Base-by-base conservation (phyloP, 192 early-diverging fungal genomes). In the Geranomyces variabilis region DNA sequence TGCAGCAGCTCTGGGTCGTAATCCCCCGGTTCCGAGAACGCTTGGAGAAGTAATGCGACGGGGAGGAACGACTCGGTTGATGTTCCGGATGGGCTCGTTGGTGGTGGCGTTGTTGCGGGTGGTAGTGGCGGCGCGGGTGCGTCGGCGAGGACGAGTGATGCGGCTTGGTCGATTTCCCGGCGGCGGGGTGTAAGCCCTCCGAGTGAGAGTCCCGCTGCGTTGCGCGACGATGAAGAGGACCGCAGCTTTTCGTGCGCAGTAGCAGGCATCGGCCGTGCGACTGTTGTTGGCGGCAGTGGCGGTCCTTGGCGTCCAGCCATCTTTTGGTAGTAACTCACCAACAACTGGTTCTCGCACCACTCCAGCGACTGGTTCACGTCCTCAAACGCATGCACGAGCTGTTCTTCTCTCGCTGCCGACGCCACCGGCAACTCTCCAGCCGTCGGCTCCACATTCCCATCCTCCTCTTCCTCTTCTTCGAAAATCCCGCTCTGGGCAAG, bases 341-440 rank as follows among this genome's bases (percentile, higher is more conserved):
- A 80, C 14, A 98, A 67, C 34, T 86, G 81, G 77, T 98, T 98
- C 76, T 98, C 96, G 70, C 93, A 96, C 86, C 90, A 96, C 77
- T 98, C 96, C 22, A 98, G 84, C 3, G 94, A 90, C 65, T 93
- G 90, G 73, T 95, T 91, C 14, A 94, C 70, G n/a, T 87, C 88
- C 9, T 88, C 87, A 79, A 94, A 96, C 43, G 82, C 85, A 53
- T 90, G 86, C 30, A 95, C 83, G 71, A 86, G 85, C 43, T 84
- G 77, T 13, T 53, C 66, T 22, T 31, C 48, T 41, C 10, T 41
- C 36, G 36, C 10, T 41, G 10, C 36, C 3, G 10, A 41, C 10
- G 10, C 3, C 36, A 10, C 36, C 36, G 36, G 36, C 36, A 41
- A 41, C 36, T 29, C 66, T 61, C 24, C 28, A 47, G 51, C 67